Conservation (phyloP, 1,139 yeast genomes). For the Pichia sp. region DNA sequence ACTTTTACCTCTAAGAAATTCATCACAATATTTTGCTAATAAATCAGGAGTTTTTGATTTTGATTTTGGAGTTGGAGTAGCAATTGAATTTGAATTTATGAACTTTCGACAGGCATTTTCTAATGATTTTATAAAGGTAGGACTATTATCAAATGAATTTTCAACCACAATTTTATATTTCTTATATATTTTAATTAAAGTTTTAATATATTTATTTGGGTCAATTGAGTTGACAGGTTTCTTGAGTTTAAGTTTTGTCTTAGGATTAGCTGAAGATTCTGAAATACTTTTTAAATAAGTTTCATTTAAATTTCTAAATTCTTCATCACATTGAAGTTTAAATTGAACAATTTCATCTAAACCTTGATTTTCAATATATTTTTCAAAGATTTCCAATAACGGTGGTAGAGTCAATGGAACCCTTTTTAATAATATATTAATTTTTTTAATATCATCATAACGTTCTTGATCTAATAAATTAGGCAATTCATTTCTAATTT, state of each 20-base stretch:
- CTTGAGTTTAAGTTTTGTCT: slow-evolving; percentile 6
- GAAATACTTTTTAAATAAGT: slow-evolving; percentile 8
- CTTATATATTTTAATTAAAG: slow-evolving; percentile 63
- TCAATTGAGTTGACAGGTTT: slow-evolving; percentile 39
- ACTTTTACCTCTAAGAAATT: slow-evolving; percentile 69
- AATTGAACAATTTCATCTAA: slow-evolving; percentile 60
- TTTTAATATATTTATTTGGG: slow-evolving; percentile 76
- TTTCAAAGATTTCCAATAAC: slow-evolving; percentile 65
- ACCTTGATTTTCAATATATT: slow-evolving; percentile 71
- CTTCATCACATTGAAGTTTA: slow-evolving; percentile 41
- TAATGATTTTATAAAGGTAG: slow-evolving; percentile 78
- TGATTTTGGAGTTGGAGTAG: slow-evolving; percentile 54
- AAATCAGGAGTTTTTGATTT: slow-evolving; percentile 79
- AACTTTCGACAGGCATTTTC: slow-evolving; percentile 85
- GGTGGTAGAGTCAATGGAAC: slow-evolving; percentile 74
- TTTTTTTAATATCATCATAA: slow-evolving; percentile 67
- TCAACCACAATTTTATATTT: slow-evolving; percentile 64
- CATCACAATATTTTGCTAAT: slow-evolving; percentile 85
- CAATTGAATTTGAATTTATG: slow-evolving; percentile 78
- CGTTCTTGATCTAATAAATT: slow-evolving; percentile 70
- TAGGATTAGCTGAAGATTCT: slow-evolving; percentile 14
- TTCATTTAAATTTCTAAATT: slow-evolving; percentile 11
- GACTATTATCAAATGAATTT: slow-evolving; percentile 65
- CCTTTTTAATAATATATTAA: slow-evolving; percentile 70
- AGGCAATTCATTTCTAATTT: slow-evolving; percentile 72